Conservation (phyloP, 1,284 basidiomycete genomes). For the Ustilago trichophora region DNA sequence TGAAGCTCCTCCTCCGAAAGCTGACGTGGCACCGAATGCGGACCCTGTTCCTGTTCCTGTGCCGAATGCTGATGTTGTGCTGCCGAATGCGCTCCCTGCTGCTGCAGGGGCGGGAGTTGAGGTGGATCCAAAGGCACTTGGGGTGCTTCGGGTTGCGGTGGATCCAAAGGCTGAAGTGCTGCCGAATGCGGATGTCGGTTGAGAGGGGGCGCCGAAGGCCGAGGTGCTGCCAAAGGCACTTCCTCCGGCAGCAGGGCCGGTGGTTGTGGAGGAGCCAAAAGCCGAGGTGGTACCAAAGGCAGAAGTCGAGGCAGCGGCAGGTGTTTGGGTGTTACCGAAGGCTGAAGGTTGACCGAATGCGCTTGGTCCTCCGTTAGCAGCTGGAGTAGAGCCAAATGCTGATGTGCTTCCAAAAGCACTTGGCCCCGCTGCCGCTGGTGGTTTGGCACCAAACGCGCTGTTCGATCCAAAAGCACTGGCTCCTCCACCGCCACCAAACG, state of each 20-base stretch:
- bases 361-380: neutral
- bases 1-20: neutral
- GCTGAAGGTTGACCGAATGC: slow-evolving; percentile 18
- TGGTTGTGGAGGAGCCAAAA: slow-evolving; percentile 1
- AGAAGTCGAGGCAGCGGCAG: neutral
- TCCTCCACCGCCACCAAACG: neutral
- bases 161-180: too few species aligned
- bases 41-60: neutral
- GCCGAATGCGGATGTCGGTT: neutral
- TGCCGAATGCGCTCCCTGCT: too few species aligned
- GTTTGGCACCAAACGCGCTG: slow-evolving; percentile 6
- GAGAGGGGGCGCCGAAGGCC: neutral
- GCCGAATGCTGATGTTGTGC: slow-evolving; percentile 25
- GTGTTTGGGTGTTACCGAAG: slow-evolving; percentile 7
- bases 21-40: neutral
- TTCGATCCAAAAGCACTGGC: slow-evolving; percentile 13
- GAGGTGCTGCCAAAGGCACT: neutral
- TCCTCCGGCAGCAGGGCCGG: neutral
- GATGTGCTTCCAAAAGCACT: slow-evolving; percentile 4
- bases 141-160: too few species aligned
- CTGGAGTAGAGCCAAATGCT: slow-evolving; percentile 7
- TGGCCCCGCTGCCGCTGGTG: neutral
- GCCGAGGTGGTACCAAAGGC: slow-evolving; percentile 6
- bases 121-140: too few species aligned
- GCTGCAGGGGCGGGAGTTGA: too few species aligned